Evolutionary conservation across 257 asterid genomes (phyloP), one percentile per base, ranked within the genome.

Genomic region (Penstemon newberryi): DNA sequence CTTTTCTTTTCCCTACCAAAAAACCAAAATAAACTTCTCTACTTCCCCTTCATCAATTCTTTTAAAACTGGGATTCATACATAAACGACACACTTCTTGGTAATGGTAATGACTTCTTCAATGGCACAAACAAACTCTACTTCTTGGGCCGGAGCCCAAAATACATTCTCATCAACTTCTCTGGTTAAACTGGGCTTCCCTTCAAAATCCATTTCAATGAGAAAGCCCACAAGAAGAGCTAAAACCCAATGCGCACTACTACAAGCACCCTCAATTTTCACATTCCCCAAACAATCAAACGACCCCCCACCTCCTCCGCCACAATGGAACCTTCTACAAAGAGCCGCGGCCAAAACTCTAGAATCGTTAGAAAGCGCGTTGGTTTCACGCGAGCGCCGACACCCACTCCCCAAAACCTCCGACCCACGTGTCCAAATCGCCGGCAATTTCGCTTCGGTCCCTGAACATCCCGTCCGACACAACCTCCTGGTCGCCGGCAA

Each of bases 361-460:
- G 83, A 85, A 77, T 73, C 78, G 2, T 69, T 76, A 12, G 95
- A 87, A 60, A 43, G 59, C 74, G 84, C 79, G 37, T 59, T 87
- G 62, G 66, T 78, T 58, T 74, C 83, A 45, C 77, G 60, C 63
- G 95, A 85, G 65, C 76, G 65, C 43, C 64, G 47, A 3, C 82
- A 70, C 58, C 70, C 88, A 0, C 83, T 87, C 46, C 84, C 92
- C 0, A 85, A 75, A 18, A 80, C 95, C 8, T 66, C 85, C 42
- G 91, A 85, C 78, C 95, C 92, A 3, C 10, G 46, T 4, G 73
- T 87, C 72, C 89, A 87, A 57, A 82, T 87, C 8, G 53, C 88
- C 54, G 95, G 95, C 0, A 87, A 87, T 46, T 87, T 77, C 65
- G 84, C 89, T 8, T 89, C 95, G 47, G 95, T 87, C 44, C 82